A percentile compares a stretch with the other conserved stretches of the same genome.
phyloP scores from a whole-genome alignment of 108 stramenopile genomes.

The Mediolabrus comicus region DNA sequence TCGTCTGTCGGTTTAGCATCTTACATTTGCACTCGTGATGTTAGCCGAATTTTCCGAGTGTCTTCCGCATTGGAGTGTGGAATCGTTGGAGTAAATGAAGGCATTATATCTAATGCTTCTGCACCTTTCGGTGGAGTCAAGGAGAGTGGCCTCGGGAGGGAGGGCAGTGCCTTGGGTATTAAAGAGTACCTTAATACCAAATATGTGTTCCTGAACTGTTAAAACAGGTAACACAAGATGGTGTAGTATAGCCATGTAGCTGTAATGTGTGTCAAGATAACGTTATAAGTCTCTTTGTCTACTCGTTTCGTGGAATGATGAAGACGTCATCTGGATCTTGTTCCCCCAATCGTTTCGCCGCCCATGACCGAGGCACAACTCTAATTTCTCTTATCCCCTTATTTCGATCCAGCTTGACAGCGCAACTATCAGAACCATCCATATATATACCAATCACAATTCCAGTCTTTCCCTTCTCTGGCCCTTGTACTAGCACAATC shows the following conservation, averaged over 20 bases:
- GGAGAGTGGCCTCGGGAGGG: conserved; percentile 96
- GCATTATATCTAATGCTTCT: conserved; percentile 66
- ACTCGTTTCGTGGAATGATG: conserved; percentile 64
- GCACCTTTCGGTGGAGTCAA: conserved; percentile 98
- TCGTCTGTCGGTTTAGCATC: conserved; percentile 81
- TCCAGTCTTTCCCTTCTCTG: conserved; percentile 82
- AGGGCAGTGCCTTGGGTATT: conserved; percentile 88
- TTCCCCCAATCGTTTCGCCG: conserved; percentile 80
- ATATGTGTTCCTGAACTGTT: conserved; percentile 68
- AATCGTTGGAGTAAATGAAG: conserved; percentile 94
- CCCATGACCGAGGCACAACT: conserved; percentile 70
- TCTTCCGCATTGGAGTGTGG: conserved; percentile 66
- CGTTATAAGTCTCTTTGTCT: too few species aligned
- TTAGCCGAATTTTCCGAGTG: conserved; percentile 57
- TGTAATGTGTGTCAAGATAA: too few species aligned
- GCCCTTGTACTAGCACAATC: conserved; percentile 70
- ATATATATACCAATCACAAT: conserved; percentile 84
- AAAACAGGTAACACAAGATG: background rate
- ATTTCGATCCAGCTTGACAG: conserved; percentile 77
- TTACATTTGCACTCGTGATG: conserved; percentile 76
- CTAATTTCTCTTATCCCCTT: conserved; percentile 82
- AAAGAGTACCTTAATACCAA: conserved; percentile 95
- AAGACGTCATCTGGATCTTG: conserved; percentile 90
- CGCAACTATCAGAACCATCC: conserved; percentile 64
- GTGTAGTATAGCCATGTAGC: too few species aligned